These are phyloP conservation scores for Arthonia radiata DNA, from an alignment of 495 filamentous ascomycete species.

Conservation along the genomic window DNA sequence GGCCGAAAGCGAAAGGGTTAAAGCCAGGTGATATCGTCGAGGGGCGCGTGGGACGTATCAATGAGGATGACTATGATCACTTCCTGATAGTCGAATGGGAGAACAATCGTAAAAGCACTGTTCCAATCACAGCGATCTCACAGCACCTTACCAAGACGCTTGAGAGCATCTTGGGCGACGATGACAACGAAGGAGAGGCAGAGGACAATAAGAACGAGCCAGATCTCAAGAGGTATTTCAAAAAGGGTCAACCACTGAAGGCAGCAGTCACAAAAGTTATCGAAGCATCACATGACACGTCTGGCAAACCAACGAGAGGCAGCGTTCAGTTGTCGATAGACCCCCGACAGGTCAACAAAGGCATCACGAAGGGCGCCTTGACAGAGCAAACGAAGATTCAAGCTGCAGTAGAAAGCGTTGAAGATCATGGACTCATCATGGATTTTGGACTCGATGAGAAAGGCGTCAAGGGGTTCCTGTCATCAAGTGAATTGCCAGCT, in stretches of 20 bases:
- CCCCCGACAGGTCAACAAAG: constrained; percentile 48
- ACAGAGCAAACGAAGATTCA: constrained; percentile 52
- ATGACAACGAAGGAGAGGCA: constrained; percentile 26
- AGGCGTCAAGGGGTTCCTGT: constrained; percentile 56
- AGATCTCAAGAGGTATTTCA: no score
- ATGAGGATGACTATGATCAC: constrained; percentile 24
- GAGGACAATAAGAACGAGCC: constrained; percentile 26
- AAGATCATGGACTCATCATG: constrained; percentile 91
- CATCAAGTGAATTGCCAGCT: constrained; percentile 55
- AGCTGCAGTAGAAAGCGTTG: constrained; percentile 67
- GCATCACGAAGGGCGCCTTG: constrained; percentile 42
- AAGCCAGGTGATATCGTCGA: constrained; percentile 10
- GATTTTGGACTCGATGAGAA: constrained; percentile 52
- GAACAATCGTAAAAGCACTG: constrained; percentile 76
- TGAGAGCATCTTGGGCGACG: constrained; percentile 33
- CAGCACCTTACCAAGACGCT: constrained; percentile 40
- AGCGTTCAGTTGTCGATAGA: constrained; percentile 71
- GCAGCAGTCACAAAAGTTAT: no score
- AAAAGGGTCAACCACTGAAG: no score
- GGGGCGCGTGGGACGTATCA: constrained; percentile 16
- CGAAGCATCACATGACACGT: constrained; percentile 22
- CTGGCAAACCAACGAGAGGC: constrained; percentile 41
- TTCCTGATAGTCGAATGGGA: constrained; percentile 63
- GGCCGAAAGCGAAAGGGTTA: no score
- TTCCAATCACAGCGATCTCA: constrained; percentile 77